Percentiles rank a stretch among this genome's conserved stretches.
These are phyloP conservation scores for Papiliotrema terrestris DNA, from an alignment of 1,284 basidiomycete genomes.

Conservation along the genomic window DNA sequence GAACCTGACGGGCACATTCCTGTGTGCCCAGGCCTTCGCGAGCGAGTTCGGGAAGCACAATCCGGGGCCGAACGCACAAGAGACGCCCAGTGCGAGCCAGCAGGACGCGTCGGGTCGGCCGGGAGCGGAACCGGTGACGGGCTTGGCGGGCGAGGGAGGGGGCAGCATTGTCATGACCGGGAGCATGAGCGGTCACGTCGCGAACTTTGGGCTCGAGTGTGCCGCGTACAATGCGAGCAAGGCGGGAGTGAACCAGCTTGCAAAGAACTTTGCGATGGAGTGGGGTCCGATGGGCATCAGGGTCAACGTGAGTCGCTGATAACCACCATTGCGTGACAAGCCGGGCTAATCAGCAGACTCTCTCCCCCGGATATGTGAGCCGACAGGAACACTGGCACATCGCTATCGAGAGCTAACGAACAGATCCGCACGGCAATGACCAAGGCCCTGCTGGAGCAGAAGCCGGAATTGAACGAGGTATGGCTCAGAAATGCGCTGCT, in stretches of 20 bases:
- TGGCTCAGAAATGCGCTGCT: constrained; percentile 17
- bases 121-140: not conserved
- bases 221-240: constrained; percentile 25
- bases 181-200: constrained; percentile 81
- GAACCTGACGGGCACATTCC: constrained; percentile 63
- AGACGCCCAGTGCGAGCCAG: not conserved
- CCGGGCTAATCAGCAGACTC: constrained; percentile 2
- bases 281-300: constrained; percentile 66
- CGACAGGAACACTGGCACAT: no score
- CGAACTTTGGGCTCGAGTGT: constrained; percentile 60
- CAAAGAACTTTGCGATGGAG: constrained; percentile 74
- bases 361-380: constrained; percentile 13
- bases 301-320: constrained; percentile 46
- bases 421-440: constrained; percentile 57
- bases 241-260: constrained; percentile 12
- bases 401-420: no score
- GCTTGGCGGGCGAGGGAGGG: constrained; percentile 52
- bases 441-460: constrained; percentile 14
- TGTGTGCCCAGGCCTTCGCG: constrained; percentile 75
- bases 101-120: not conserved
- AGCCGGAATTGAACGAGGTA: constrained; percentile 17
- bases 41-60: constrained; percentile 63
- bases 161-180: constrained; percentile 78
- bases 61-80: constrained; percentile 2
- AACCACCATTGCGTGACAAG: no score